phyloP scores from a whole-genome alignment of 345 rosid species.

The Eutrema japonicum region DNA sequence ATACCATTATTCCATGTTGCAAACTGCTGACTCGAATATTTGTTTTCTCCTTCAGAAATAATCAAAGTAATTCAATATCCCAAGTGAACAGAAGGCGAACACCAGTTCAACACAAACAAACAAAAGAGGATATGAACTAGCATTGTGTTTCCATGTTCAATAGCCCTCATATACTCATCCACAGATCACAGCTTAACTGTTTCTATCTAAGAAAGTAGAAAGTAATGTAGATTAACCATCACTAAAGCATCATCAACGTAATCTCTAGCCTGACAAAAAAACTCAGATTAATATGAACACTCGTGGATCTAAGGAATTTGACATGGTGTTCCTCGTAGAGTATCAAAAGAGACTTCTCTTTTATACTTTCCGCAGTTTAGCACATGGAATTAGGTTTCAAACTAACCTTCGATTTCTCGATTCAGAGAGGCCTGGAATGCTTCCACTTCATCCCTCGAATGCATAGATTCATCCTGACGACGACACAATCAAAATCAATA shows the following conservation, averaged over 20 bases:
- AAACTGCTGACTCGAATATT: constrained; percentile 45
- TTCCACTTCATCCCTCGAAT: constrained; percentile 72
- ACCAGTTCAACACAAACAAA: background rate
- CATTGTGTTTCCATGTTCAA: background rate
- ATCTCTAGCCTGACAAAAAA: background rate
- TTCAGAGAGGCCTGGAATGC: constrained; percentile 76
- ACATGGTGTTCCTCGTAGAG: background rate
- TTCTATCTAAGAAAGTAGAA: no score
- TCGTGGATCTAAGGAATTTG: background rate
- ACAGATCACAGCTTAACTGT: background rate
- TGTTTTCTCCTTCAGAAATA: constrained; percentile 51
- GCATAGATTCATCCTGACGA: constrained; percentile 69
- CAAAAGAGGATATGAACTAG: background rate
- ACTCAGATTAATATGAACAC: no score
- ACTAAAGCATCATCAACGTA: background rate
- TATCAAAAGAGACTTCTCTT: background rate
- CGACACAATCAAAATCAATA: constrained; percentile 14
- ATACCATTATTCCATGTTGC: constrained; percentile 47
- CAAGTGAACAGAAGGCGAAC: background rate
- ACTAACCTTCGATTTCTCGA: constrained; percentile 70
- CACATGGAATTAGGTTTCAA: constrained; percentile 22
- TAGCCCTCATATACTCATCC: background rate
- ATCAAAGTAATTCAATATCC: constrained; percentile 12
- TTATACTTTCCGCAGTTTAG: background rate
- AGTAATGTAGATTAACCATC: background rate